These are phyloP conservation scores for Symbiodinium natans DNA, from an alignment of 73 alveolate genomes.

Conservation along the genomic window DNA sequence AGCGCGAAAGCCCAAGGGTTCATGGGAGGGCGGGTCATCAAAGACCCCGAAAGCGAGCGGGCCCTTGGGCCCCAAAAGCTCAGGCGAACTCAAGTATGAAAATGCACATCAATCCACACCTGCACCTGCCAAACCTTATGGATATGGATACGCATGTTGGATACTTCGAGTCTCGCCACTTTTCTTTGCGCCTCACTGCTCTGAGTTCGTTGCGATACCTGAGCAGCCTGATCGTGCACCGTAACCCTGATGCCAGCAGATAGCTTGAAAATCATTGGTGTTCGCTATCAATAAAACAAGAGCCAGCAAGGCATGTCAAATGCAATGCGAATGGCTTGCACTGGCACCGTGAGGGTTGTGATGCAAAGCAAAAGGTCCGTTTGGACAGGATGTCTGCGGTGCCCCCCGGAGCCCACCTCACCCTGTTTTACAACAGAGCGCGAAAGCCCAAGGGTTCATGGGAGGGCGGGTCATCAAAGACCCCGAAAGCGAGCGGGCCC, in stretches of 20 bases:
- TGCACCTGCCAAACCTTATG: conserved; percentile 8
- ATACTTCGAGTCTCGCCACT: no score
- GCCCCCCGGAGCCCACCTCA: not conserved
- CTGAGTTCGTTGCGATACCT: no score
- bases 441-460: not conserved
- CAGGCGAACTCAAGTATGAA: not conserved
- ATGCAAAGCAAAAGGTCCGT: not conserved
- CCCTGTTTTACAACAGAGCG: not conserved
- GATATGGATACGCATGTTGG: not conserved
- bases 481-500: not conserved
- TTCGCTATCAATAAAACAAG: not conserved
- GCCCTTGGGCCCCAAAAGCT: not conserved
- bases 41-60: not conserved
- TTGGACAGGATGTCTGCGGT: not conserved
- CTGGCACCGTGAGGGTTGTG: not conserved
- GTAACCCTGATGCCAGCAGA: no score
- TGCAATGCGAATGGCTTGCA: not conserved
- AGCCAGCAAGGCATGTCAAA: not conserved
- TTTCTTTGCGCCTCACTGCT: no score
- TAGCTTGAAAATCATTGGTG: no score
- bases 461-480: not conserved
- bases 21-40: not conserved
- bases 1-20: not conserved
- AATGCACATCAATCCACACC: not conserved
- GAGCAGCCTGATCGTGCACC: no score